A percentile compares a stretch with the other conserved stretches of the same genome.
phyloP scores from a whole-genome alignment of 345 rosid species.

The Lepidium aucheri region DNA sequence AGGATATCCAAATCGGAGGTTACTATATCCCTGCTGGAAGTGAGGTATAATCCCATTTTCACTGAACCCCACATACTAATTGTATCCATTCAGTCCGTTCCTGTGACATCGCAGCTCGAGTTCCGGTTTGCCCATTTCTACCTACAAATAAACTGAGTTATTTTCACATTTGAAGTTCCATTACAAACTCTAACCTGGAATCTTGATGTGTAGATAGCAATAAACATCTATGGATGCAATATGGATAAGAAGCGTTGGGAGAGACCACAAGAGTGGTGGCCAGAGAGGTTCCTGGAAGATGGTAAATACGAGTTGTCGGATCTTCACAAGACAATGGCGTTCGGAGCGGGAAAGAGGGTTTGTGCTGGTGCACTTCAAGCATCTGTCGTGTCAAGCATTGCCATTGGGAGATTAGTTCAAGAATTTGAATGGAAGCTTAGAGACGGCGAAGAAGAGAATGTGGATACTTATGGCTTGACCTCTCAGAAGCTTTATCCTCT shows the following conservation, averaged over 20 bases:
- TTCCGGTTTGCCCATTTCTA: background rate
- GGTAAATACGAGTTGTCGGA: conserved; percentile 41
- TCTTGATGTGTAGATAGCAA: conserved; percentile 53
- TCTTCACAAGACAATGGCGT: conserved; percentile 83
- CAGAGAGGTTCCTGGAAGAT: conserved; percentile 61
- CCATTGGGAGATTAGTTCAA: conserved; percentile 69
- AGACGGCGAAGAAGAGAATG: conserved; percentile 60
- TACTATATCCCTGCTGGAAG: conserved; percentile 62
- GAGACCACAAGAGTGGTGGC: conserved; percentile 59
- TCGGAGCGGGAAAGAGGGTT: conserved; percentile 73
- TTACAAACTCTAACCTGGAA: too few species aligned
- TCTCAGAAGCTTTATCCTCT: conserved; percentile 74
- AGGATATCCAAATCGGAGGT: conserved; percentile 75
- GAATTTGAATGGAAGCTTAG: conserved; percentile 67
- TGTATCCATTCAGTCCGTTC: background rate
- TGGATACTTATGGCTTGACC: conserved; percentile 55
- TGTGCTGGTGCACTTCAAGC: conserved; percentile 86
- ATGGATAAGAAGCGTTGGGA: conserved; percentile 76
- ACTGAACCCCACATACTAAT: background rate
- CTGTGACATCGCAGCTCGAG: too few species aligned
- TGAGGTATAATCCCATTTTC: conserved; percentile 34
- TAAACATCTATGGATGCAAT: conserved; percentile 87
- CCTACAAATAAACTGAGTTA: background rate
- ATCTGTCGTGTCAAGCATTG: conserved; percentile 38
- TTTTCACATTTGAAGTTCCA: too few species aligned